Conservation (phyloP, 805 yeast genomes). For the Kodamaea restingae region DNA sequence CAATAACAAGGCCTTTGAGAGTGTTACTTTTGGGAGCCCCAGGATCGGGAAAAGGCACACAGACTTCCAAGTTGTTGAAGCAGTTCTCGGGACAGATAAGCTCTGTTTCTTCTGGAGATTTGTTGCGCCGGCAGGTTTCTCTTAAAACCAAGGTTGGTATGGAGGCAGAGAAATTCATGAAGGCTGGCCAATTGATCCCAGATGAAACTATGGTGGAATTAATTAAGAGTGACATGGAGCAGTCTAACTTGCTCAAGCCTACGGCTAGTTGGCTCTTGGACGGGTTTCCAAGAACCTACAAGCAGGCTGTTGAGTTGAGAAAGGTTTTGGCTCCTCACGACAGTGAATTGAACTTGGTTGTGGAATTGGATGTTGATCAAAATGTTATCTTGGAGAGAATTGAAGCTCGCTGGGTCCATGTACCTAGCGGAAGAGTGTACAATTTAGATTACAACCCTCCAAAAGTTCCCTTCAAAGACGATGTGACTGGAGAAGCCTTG, state of each 20-base stretch:
- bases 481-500: conserved; percentile 83
- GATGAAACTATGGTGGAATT: conserved; percentile 62
- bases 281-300: conserved; percentile 83
- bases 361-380: conserved; percentile 84
- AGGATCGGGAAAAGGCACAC: conserved; percentile 94
- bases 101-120: conserved; percentile 80
- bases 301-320: conserved; percentile 65
- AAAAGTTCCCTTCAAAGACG: conserved; percentile 73
- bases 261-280: conserved; percentile 70
- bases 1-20: conserved; percentile 46
- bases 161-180: conserved; percentile 54
- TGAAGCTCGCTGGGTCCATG: conserved; percentile 80
- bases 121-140: conserved; percentile 65
- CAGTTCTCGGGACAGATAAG: conserved; percentile 45
- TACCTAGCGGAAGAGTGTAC: conserved; percentile 81
- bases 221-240: conserved; percentile 47
- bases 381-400: conserved; percentile 77
- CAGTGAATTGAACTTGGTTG: conserved; percentile 65
- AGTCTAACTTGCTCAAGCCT: conserved; percentile 40
- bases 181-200: conserved; percentile 67
- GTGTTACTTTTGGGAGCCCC: conserved; percentile 86
- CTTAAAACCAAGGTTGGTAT: conserved; percentile 50
- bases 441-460: conserved; percentile 89
- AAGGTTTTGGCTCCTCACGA: conserved; percentile 32
- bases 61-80: conserved; percentile 61